Evolutionary conservation across 805 yeast species (phyloP).

Genomic region (Diddensiella caesifluorescens): DNA sequence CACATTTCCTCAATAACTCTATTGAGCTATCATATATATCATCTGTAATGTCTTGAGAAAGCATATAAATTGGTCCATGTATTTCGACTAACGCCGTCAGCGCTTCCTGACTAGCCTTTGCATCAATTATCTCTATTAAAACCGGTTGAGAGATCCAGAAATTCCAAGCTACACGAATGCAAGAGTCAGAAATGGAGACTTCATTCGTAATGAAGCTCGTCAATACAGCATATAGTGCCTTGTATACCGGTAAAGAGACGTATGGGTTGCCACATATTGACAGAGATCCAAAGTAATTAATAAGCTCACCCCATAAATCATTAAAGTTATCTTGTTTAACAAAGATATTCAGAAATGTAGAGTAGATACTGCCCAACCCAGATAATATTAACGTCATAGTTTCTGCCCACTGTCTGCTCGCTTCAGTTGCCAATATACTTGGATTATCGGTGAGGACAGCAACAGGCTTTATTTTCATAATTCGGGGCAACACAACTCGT

Average conservation of each 20-base stretch:
- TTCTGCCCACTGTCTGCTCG: slow-evolving; percentile 46
- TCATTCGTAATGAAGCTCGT: slow-evolving; percentile 23
- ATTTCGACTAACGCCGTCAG: slow-evolving; percentile 50
- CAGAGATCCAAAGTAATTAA: slow-evolving; percentile 44
- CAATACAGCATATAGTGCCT: slow-evolving; percentile 46
- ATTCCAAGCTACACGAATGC: slow-evolving; percentile 24
- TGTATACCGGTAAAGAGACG: slow-evolving; percentile 51
- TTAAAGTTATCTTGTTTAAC: slow-evolving; percentile 27
- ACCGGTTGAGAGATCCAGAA: slow-evolving; percentile 39
- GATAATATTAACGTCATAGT: slow-evolving; percentile 55
- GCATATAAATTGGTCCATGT: slow-evolving; percentile 44
- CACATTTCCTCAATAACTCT: slow-evolving; percentile 55
- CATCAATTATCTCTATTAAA: slow-evolving; percentile 30
- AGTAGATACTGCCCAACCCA: slow-evolving; percentile 61
- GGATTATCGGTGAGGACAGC: slow-evolving; percentile 17
- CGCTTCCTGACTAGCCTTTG: slow-evolving; percentile 46
- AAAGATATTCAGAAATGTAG: slow-evolving; percentile 42
- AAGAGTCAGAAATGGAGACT: slow-evolving; percentile 12
- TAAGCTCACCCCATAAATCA: slow-evolving; percentile 52
- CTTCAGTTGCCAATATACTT: slow-evolving; percentile 14
- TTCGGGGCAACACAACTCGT: slow-evolving; percentile 48
- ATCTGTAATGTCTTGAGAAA: slow-evolving; percentile 34
- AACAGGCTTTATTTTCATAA: slow-evolving; percentile 27
- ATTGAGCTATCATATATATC: slow-evolving; percentile 46
- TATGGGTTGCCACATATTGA: slow-evolving; percentile 44